Evolutionary conservation across 1,284 basidiomycete genomes (phyloP), one percentile per base, ranked within the genome.

Genomic region (Ustilago sp.): DNA sequence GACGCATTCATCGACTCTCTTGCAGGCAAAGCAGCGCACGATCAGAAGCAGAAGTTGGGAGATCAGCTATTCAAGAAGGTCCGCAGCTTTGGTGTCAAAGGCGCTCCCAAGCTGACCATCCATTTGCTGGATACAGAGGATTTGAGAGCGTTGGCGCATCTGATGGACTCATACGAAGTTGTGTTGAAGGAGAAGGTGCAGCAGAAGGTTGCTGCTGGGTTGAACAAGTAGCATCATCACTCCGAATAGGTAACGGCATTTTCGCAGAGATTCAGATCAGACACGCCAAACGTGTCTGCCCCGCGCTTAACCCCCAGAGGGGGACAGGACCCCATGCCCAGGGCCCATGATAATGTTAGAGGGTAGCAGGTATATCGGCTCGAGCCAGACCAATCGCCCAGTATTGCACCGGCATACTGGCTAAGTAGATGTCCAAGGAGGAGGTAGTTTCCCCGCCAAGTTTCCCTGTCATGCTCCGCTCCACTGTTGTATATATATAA

Each of bases 111-210:
- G 75, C 61, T 83, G 28, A 83, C 93, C 1, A 93, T 95, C 77
- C 88, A 90, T 1, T 88, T 95, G 11, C 88, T 95, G 63, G 93
- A 95, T 79, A 89, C 91, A 77, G 93, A 94, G 67, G 94, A 95
- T 81, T 88, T 95, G 31, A 89, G 92, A 38, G 88, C 93, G 1
- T 89, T 95, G 45, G 92, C 93, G 9, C 92, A 94, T 83, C 88
- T 95, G 59, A 93, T 93, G 92, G 93, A 93, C 85, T 92, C 92
- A 83, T 94, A 94, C 84, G 92, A 93, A 8, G 88, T 90, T 2
- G 89, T 94, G 2, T 88, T 95, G 69, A 93, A 91, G 87, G 92
- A 93, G 85, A 87, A 87, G 68, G 78, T 85, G 6, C 32, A 59
- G 38, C 63, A 63, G 12, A 68, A 69, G 54, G 70, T 73, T 15